phyloP scores from a whole-genome alignment of 495 filamentous ascomycete species.

The Lichina pygmaea region DNA sequence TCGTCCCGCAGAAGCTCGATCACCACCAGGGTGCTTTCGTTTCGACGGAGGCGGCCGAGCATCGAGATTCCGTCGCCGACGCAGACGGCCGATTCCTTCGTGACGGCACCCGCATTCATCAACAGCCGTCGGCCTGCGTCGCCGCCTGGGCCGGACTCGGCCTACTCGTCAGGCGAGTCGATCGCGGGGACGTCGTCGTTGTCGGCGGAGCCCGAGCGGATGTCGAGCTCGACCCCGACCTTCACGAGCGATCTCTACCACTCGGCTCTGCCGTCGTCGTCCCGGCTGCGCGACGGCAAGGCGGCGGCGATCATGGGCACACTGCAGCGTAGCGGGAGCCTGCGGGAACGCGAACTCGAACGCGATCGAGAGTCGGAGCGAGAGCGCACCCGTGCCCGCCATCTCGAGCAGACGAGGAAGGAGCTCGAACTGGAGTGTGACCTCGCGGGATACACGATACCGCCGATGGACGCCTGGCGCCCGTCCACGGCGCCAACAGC shows the following conservation, averaged over 20 bases:
- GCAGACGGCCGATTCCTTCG: neutral
- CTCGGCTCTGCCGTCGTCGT: neutral
- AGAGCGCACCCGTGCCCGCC: neutral
- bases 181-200: neutral
- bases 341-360: neutral
- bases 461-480: too few relatives aligned
- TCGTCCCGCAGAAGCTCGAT: neutral
- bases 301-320: neutral
- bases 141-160: neutral
- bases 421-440: too few relatives aligned
- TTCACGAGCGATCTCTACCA: neutral
- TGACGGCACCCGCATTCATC: neutral
- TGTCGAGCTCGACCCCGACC: neutral
- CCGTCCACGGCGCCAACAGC: too few relatives aligned
- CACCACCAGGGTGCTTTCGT: neutral
- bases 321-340: neutral
- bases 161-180: neutral
- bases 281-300: neutral
- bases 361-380: neutral
- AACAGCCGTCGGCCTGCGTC: neutral
- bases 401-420: too few relatives aligned
- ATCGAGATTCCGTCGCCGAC: neutral
- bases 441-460: too few relatives aligned
- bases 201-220: neutral
- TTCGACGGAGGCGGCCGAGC: neutral